Base-by-base conservation (phyloP, 768 basidiomycete genomes). In the Tubosaeta brunneosetosa region DNA sequence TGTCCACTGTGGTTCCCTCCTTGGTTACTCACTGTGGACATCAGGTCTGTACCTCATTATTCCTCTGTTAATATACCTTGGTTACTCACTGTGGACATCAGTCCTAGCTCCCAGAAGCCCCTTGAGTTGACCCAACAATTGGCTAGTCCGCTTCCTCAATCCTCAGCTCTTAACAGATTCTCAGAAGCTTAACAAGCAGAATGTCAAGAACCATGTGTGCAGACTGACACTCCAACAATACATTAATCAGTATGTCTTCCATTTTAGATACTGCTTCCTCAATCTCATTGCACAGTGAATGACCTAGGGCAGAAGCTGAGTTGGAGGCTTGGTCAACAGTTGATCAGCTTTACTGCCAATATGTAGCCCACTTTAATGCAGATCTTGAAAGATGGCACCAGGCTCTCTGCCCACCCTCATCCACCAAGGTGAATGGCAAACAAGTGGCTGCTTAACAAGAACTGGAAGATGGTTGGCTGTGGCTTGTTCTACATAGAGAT, bases 291-390 rank as follows among this genome's bases (percentile, higher is more conserved):
- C 47, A 31, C 66, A 67, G 40, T 62, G 26, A 51, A 45, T 41
- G 48, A 37, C 43, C n/a, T 42, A 81, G 79, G 47, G 68, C 73
- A 37, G 71, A 84, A 61, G 75, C 76, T 44, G 89, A 91, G 63
- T 82, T 84, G 29, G 83, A 84, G 49, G 78, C 80, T 16, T 91
- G 89, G 89, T 77, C 79, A 41, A 77, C 81, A 55, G 76, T 81
- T 0, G 74, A 76, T 7, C 77, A 79, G 43, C 77, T 74, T 40
- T 88, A 88, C 61, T 81, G 86, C 34, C 64, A 79, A 6, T 82
- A 81, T 60, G 68, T 71, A 43, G 73, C 76, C 55, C 73, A 72
- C 26, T 71, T 81, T 27, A 70, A 76, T 37, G 67, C 73, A 13
- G 76, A 75, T 14, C 68, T 83, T 22, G 80, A 79, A 50, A 77